Conservation (phyloP, 306 rosid species). For the Purshia tridentata region DNA sequence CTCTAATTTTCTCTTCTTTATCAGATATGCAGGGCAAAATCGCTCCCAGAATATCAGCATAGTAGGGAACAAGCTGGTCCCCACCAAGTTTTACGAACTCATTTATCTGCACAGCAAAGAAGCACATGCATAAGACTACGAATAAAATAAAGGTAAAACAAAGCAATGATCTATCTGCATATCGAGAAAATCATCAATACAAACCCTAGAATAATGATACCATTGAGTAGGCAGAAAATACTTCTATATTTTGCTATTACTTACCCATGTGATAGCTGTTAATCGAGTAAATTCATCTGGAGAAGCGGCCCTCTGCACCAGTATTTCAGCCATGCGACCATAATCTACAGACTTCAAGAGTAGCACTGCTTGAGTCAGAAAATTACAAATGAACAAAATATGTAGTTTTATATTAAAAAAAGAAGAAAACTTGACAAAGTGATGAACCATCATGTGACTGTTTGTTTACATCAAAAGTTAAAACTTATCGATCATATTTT, state of each 20-base stretch:
- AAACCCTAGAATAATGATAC: background rate
- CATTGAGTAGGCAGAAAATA: background rate
- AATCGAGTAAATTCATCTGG: conserved; percentile 89
- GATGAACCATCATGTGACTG: conserved; percentile 26
- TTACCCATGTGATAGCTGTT: conserved; percentile 96
- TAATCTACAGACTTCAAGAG: conserved; percentile 99
- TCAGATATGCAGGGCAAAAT: conserved; percentile 97
- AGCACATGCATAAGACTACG: conserved; percentile 20
- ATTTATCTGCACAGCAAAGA: conserved; percentile 57
- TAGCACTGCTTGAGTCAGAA: conserved; percentile 99
- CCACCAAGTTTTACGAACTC: conserved; percentile 99
- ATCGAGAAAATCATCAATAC: background rate
- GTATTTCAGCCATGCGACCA: conserved; percentile 99
- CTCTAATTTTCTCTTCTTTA: conserved; percentile 99
- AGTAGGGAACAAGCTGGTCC: conserved; percentile 95
- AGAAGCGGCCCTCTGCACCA: conserved; percentile 93
- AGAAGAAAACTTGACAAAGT: conserved; percentile 29
- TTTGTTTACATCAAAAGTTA: background rate
- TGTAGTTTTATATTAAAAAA: conserved; percentile 36
- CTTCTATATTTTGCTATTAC: conserved; percentile 15
- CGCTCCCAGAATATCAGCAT: conserved; percentile 94
- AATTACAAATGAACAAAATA: conserved; percentile 75
- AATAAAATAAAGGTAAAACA: background rate
- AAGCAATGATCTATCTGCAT: background rate
- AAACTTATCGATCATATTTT: background rate